Evolutionary conservation across 495 filamentous ascomycete genomes (phyloP).

Genomic region (Lepraria neglecta): DNA sequence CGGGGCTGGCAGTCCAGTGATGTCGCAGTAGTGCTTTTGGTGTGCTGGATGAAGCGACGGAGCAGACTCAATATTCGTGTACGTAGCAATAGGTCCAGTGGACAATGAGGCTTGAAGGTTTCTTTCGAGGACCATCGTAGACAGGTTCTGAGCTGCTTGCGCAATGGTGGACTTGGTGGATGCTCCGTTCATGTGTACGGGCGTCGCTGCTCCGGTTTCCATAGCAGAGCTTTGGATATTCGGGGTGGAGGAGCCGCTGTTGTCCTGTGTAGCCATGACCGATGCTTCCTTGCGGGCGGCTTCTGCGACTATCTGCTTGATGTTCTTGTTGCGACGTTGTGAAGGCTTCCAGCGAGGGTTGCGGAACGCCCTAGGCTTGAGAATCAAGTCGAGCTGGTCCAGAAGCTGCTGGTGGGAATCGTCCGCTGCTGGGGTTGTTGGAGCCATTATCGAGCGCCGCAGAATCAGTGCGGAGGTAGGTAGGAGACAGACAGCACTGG

Average conservation of each 20-base stretch:
- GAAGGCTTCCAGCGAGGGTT: conserved; percentile 83
- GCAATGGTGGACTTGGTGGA: conserved; percentile 61
- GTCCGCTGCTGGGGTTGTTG: conserved; percentile 40
- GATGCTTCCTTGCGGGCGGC: conserved; percentile 76
- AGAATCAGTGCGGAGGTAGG: not conserved
- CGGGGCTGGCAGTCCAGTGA: conserved; percentile 80
- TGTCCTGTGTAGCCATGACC: conserved; percentile 69
- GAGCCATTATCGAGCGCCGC: conserved; percentile 36
- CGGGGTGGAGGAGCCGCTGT: conserved; percentile 74
- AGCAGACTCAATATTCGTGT: conserved; percentile 89
- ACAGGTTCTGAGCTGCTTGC: conserved; percentile 76
- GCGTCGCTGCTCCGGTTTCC: conserved; percentile 51
- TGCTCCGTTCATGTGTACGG: conserved; percentile 42
- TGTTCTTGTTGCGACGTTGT: conserved; percentile 93
- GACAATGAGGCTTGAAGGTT: conserved; percentile 40
- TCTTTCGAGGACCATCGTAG: conserved; percentile 78
- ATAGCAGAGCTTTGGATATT: conserved; percentile 42
- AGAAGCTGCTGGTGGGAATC: conserved; percentile 58
- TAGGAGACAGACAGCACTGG: not conserved
- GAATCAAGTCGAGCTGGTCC: conserved; percentile 80
- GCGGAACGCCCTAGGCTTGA: conserved; percentile 76
- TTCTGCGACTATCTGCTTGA: conserved; percentile 94
- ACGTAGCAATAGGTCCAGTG: conserved; percentile 70
- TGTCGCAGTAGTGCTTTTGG: conserved; percentile 82
- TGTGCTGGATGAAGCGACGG: conserved; percentile 70